Evolutionary conservation across 1,284 basidiomycete species (phyloP).

Genomic region (Cutaneotrichosporon spelunceum): DNA sequence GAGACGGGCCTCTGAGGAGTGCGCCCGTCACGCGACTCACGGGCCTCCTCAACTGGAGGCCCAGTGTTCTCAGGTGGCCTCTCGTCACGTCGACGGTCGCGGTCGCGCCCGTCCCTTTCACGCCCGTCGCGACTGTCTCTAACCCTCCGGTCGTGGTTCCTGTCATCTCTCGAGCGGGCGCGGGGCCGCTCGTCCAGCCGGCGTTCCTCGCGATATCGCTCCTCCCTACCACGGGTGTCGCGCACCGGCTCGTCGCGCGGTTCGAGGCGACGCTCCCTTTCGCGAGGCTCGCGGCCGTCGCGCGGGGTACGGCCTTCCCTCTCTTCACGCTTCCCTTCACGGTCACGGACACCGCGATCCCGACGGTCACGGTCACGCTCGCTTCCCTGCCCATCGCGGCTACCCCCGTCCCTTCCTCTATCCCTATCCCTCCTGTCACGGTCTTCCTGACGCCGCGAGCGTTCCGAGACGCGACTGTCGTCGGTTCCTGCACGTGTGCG

Average conservation of each 20-base stretch:
- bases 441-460: conserved; percentile 26
- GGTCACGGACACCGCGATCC: conserved; percentile 9
- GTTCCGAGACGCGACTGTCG: conserved; percentile 39
- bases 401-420: conserved; percentile 3
- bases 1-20: neutral
- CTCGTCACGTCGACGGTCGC: conserved; percentile 8
- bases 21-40: neutral
- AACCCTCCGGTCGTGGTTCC: neutral
- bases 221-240: neutral
- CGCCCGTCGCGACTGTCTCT: conserved; percentile 1
- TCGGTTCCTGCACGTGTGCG: conserved; percentile 34
- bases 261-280: conserved; percentile 4
- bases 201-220: conserved; percentile 2
- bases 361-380: conserved; percentile 4
- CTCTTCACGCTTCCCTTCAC: neutral
- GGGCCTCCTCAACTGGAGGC: neutral
- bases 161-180: conserved; percentile 2
- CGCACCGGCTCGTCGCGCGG: conserved; percentile 7
- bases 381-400: neutral
- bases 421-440: conserved; percentile 12
- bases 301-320: conserved; percentile 1
- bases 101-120: conserved; percentile 7
- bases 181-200: neutral
- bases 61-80: conserved; percentile 1
- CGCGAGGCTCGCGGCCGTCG: conserved; percentile 7